Evolutionary conservation across 176 grass and related monocot species (phyloP), one percentile per base, ranked within the genome.

Genomic region (Phoenix dactylifera): DNA sequence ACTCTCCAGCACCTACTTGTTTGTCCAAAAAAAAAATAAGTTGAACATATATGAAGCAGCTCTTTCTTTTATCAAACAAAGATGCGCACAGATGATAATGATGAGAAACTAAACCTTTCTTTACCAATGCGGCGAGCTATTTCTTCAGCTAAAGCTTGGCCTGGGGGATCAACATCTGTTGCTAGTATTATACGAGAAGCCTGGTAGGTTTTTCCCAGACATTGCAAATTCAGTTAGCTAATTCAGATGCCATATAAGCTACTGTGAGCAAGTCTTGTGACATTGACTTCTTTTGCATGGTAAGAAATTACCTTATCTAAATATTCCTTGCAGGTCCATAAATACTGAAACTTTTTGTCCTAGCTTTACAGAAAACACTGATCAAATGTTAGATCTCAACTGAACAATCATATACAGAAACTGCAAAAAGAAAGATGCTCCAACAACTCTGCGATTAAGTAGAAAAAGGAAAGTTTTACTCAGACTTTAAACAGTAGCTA

Each of bases 151-250:
- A 98, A 68, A 63, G 93, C 93, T 70, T 92, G 88, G 60, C 93
- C 93, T 22, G 82, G 84, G 64, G 7, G 19, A 72, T 98, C 84
- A 54, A 76, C 76, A 76, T 92, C 87, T 4, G 88, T 92, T 63
- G 93, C 93, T 72, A 98, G 55, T 80, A 98, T 98, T 89, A 98
- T 98, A 55, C 87, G 85, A 71, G 93, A 98, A 54, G 84, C 88
- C 93, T 92, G n/a, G 69, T 35, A 72, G 39, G 1, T 60, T 69
- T 48, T 35, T 48, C 18, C 16, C 53, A 18, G 15, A 74, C 44
- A 2, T 35, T 6, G 22, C 17, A 62, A 62, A 75, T 32, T 57
- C 71, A 76, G 32, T 54, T 50, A 60, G 67, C 5, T 25, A 19
- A 71, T 57, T 57, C 23, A 24, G 52, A 17, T 55, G 55, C 25